Evolutionary conservation across 306 rosid genomes (phyloP).

Genomic region (Mucuna pruriens): DNA sequence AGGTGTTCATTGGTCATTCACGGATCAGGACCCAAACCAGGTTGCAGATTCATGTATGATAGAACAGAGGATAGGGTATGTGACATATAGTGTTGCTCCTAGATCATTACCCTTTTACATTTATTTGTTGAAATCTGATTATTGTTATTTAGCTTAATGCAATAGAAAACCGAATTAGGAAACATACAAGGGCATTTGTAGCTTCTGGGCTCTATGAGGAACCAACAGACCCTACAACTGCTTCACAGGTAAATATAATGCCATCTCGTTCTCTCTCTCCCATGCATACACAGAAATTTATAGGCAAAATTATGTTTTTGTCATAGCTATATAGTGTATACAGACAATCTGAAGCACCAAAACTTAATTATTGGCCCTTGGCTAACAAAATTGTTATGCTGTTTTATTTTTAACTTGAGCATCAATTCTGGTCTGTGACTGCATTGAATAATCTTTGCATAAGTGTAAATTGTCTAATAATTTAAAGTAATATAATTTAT

Average conservation of each 20-base stretch:
- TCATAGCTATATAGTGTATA: background rate
- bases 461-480: conserved; percentile 25
- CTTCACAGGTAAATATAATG: conserved; percentile 72
- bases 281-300: background rate
- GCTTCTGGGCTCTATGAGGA: conserved; percentile 77
- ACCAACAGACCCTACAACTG: conserved; percentile 86
- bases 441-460: background rate
- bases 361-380: conserved; percentile 12
- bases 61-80: conserved; percentile 81
- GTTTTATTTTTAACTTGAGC: conserved; percentile 28
- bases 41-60: conserved; percentile 89
- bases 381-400: conserved; percentile 2
- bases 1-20: conserved; percentile 72
- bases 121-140: conserved; percentile 38
- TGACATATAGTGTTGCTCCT: conserved; percentile 19
- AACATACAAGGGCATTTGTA: conserved; percentile 62
- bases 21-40: conserved; percentile 69
- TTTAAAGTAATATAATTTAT: conserved; percentile 40
- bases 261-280: conserved; percentile 21
- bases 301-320: conserved; percentile 19
- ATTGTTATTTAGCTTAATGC: conserved; percentile 71
- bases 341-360: background rate
- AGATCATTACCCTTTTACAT: conserved; percentile 27
- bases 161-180: conserved; percentile 73
- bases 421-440: conserved; percentile 29